Evolutionary conservation across 2,329 filamentous ascomycete genomes (phyloP), one percentile per base, ranked within the genome.

Genomic region (Pseudogymnoascus verrucosus): DNA sequence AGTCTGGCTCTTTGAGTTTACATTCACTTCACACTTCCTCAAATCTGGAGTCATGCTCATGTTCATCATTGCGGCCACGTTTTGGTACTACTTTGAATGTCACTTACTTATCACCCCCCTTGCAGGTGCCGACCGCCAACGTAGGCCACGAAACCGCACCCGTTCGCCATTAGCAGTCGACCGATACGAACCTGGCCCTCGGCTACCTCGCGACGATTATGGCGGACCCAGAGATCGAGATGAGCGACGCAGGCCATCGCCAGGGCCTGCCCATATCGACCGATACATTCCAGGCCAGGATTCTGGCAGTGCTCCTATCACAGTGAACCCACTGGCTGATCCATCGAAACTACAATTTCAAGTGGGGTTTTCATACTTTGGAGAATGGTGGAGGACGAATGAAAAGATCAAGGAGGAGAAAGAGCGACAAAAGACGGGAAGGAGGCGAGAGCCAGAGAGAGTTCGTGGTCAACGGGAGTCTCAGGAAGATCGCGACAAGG

Each of bases 371-470:
- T 93, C 89, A 12, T 93, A 89, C 75, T 93, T 91, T 70, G 87
- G 90, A 16, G 90, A 93, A 74, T 93, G 90, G 90, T 93, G 90
- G 90, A 84, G 90, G 65, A 80, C 87, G 68, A 91, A 93, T 69
- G 89, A 93, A 74, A 87, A 87, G 71, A 89, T 93, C 72, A 93
- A 91, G 75, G 89, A 93, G 61, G 89, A 93, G 66, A 89, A 87
- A 70, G 90, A 93, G 71, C 84, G 88, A 34, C 78, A 80, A 26
- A 85, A 86, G 66, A 87, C 85, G 44, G 90, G 89, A 28, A 86
- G 88, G 39, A 82, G 89, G 28, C 84, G 87, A 37, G 84, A 87
- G 68, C 82, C 86, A 10, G 85, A 86, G 26, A 79, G 85, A 12
- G 75, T 84, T 4, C 85, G 87, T 65, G 86, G 85, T 19, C 78